A percentile compares a stretch with the other conserved stretches of the same genome.
Conservation (phyloP, 805 yeast genomes). For the Yamadazyma nakazawae region DNA sequence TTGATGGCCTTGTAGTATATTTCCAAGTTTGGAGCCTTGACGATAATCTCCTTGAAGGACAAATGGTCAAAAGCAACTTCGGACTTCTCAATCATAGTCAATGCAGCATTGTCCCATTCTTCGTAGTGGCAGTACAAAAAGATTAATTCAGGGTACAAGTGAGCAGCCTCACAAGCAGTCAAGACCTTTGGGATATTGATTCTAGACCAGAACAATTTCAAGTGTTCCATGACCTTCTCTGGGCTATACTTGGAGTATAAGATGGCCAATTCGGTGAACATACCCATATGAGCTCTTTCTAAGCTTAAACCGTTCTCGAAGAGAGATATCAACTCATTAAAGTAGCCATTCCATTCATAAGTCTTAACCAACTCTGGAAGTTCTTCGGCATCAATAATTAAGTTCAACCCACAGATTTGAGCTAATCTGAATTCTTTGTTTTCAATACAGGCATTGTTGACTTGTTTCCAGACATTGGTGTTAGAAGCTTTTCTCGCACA, state of each 20-base stretch:
- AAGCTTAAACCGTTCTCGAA: constrained; percentile 94
- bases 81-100: constrained; percentile 93
- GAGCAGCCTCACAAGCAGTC: constrained; percentile 89
- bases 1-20: constrained; percentile 96
- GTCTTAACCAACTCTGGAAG: constrained; percentile 81
- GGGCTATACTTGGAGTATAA: constrained; percentile 90
- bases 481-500: constrained; percentile 98
- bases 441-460: constrained; percentile 92
- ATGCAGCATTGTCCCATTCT: constrained; percentile 98
- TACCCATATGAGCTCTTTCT: constrained; percentile 99
- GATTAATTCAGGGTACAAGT: constrained; percentile 93
- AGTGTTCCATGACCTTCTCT: constrained; percentile 88
- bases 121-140: constrained; percentile 97
- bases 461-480: constrained; percentile 94
- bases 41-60: constrained; percentile 90
- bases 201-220: constrained; percentile 97
- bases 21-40: constrained; percentile 93
- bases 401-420: constrained; percentile 96
- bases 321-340: constrained; percentile 84
- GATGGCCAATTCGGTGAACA: constrained; percentile 95
- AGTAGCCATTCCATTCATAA: constrained; percentile 88
- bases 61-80: constrained; percentile 91
- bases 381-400: constrained; percentile 97
- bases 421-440: constrained; percentile 94
- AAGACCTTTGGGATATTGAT: constrained; percentile 96